Conservation (phyloP, 2,329 filamentous ascomycete genomes). For the Geosmithia morbida region DNA sequence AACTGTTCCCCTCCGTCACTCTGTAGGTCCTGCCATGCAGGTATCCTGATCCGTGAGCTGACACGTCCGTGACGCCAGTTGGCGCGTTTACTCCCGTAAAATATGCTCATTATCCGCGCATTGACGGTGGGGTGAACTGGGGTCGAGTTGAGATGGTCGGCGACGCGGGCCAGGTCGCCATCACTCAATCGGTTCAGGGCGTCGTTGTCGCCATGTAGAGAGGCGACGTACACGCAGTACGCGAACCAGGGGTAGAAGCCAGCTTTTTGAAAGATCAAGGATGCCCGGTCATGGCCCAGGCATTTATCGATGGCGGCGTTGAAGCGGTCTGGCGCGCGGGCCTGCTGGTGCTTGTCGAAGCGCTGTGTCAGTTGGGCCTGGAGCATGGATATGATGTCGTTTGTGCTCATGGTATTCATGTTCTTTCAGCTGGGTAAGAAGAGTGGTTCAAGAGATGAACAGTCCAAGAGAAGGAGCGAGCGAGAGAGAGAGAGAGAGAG, state of each 20-base stretch:
- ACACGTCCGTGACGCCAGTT: neutral
- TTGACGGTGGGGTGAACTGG: neutral
- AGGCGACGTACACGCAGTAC: neutral
- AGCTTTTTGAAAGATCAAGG: neutral
- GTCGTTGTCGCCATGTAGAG: neutral
- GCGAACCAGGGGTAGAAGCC: neutral
- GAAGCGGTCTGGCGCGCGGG: neutral
- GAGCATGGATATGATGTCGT: neutral
- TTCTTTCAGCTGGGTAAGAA: neutral
- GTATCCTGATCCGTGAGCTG: neutral
- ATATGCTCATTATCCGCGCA: neutral
- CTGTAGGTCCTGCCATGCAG: no score
- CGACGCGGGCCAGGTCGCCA: neutral
- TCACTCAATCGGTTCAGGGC: neutral
- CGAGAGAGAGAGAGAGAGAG: no score
- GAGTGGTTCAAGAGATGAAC: no score
- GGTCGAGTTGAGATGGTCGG: neutral
- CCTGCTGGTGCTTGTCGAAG: neutral
- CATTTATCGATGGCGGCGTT: neutral
- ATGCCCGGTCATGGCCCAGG: neutral
- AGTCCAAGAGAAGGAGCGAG: no score
- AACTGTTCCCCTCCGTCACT: no score
- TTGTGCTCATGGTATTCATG: neutral
- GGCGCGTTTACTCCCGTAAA: neutral
- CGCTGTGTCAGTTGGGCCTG: neutral